phyloP scores from a whole-genome alignment of 2,329 filamentous ascomycete genomes.

The Incumbomyces lentus region DNA sequence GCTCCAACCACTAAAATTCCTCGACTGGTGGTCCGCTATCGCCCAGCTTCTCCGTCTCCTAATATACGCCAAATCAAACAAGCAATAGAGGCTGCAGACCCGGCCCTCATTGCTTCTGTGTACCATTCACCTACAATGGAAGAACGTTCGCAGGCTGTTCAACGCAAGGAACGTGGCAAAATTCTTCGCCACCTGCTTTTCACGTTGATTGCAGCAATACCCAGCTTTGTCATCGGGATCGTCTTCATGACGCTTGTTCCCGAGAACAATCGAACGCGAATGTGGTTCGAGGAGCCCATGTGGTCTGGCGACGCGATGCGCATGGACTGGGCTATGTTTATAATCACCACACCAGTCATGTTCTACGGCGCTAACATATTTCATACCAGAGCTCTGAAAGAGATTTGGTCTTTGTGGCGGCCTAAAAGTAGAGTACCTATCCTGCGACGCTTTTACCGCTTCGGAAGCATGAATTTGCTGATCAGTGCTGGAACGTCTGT shows the following conservation, averaged over 20 bases:
- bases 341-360: constrained; percentile 77
- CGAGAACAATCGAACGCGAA: constrained; percentile 45
- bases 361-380: constrained; percentile 80
- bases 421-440: constrained; percentile 62
- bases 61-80: constrained; percentile 66
- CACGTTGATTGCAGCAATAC: constrained; percentile 60
- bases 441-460: constrained; percentile 71
- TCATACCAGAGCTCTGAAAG: constrained; percentile 67
- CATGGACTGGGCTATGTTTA: constrained; percentile 67
- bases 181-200: constrained; percentile 62
- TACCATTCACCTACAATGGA: constrained; percentile 76
- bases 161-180: constrained; percentile 56
- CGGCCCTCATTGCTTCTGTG: constrained; percentile 56
- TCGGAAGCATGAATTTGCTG: constrained; percentile 93
- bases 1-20: constrained; percentile 51
- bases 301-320: constrained; percentile 60
- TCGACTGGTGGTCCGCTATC: constrained; percentile 60
- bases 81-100: constrained; percentile 56
- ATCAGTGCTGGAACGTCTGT: constrained; percentile 82
- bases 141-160: constrained; percentile 65
- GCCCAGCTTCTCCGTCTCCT: constrained; percentile 54
- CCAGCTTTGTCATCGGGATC: constrained; percentile 77
- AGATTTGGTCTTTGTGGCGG: constrained; percentile 68
- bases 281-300: constrained; percentile 61
- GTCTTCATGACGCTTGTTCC: constrained; percentile 80